Evolutionary conservation across 371 early-diverging fungal genomes (phyloP), one percentile per base, ranked within the genome.

Genomic region (Mucor indicus): DNA sequence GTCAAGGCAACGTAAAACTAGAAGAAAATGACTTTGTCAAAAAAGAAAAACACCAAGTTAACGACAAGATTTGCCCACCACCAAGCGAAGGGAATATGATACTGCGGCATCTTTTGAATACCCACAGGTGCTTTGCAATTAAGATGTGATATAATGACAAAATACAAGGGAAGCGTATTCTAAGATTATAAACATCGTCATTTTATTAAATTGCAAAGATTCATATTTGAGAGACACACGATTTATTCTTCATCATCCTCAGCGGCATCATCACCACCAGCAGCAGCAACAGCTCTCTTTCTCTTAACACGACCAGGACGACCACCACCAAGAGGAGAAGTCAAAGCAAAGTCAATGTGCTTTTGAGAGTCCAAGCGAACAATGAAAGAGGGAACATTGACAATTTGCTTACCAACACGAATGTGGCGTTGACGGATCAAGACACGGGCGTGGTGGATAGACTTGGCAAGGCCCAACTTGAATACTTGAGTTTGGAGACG

Each of bases 401-500:
- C 98, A 50, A 98, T 89, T 84, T 96, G 98, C 88, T 95, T 96
- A 73, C 98, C 98, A 69, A 98, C 98, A 62, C 91, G 92, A 76
- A 98, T 98, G 89, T 98, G 98, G 57, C 92, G 88, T 76, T 95
- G 96, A 63, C 92, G 89, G 81, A 99, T 99, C 67, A 99, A 79
- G 67, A 96, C 96, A 85, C 99, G 94, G 49, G 99, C 99, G 76
- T 99, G 98, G 85, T 99, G 99, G 66, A 99, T 93, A 55, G 95
- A 95, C 86, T 93, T 97, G 79, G 99, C 99, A 53, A 99, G 82
- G 55, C 99, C 99, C 50, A 90, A 83, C 88, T 95, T 94, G 91
- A 95, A 96, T 57, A 99, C 99, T 84, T 95, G 96, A 67, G 98
- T 96, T 83, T 99, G 99, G 62, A 99, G 92, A 68, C 99, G 92